Evolutionary conservation across 1,284 basidiomycete genomes (phyloP), one percentile per base, ranked within the genome.

Genomic region (Ceratobasidium sp.): DNA sequence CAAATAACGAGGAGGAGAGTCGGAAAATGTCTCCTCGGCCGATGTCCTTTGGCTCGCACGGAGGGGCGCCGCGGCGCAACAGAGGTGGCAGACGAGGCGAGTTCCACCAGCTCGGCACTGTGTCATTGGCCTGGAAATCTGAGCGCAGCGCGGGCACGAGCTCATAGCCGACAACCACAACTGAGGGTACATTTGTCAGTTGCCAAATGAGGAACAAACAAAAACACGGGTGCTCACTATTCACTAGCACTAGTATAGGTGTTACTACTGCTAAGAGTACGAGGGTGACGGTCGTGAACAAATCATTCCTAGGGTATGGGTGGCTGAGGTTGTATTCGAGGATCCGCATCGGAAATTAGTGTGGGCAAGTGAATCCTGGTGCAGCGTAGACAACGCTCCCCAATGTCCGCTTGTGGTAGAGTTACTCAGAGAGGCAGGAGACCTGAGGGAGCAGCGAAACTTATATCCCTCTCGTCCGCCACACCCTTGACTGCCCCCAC

Each of bases 31-130:
- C 69, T 8, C 69, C 69, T 15, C 57, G 56, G 11, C 69, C 69
- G 27, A 72, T 31, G 22, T 72, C 69, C 47, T 62, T 48, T 8
- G 69, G 69, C 24, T 72, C 29, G 17, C 69, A 72, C 19, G 29
- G n/a, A 14, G 56, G 69, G 17, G 57, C 41, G 9, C 31, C 19
- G 19, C 57, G 56, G 11, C 69, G 69, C 19, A 72, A n/a, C 17
- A 72, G 47, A 36, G 19, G 44, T 11, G 69, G 57, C n/a, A 72
- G 47, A 19, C 19, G n/a, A 22, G 56, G 44, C 4, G 19, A 7
- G 4, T 60, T 51, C 69, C 45, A 51, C 69, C 69, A 72, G 7
- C 14, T 3, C 17, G 69, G 69, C 33, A 62, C 29, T 6, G 57
- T 72, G 47, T 72, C 57, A n/a, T 72, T 62, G 11, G 56, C 6